Percentiles rank a stretch among this genome's conserved stretches.
phyloP scores from a whole-genome alignment of 768 basidiomycete species.

The Neoboletus brunneissimus region DNA sequence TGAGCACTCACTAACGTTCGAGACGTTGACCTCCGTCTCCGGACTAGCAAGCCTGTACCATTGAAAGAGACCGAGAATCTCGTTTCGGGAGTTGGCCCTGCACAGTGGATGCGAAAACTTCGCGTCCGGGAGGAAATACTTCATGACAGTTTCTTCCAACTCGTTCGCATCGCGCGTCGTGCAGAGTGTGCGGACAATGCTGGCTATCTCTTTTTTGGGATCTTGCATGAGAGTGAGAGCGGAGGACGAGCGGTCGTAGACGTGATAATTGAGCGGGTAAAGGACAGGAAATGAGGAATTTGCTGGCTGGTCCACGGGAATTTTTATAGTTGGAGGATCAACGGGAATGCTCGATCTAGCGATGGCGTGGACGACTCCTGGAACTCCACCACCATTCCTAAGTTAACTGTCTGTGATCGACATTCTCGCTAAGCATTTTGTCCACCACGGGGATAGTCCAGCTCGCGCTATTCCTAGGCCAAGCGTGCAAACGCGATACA shows the following conservation, averaged over 20 bases:
- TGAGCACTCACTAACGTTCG: conserved; percentile 41
- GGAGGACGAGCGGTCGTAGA: not conserved
- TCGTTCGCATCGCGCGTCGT: conserved; percentile 47
- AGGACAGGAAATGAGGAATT: not conserved
- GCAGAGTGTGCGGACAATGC: conserved; percentile 45
- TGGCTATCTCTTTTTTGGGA: conserved; percentile 48
- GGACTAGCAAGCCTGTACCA: conserved; percentile 69
- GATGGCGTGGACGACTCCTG: not conserved
- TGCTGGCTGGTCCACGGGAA: not conserved
- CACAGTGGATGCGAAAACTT: conserved; percentile 60
- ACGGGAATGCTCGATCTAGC: not conserved
- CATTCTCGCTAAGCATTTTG: not conserved
- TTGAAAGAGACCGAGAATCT: conserved; percentile 54
- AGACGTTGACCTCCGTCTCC: conserved; percentile 38
- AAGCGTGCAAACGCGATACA: not conserved
- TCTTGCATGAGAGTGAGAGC: conserved; percentile 46
- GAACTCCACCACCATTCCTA: conserved; percentile 8
- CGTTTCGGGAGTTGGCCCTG: conserved; percentile 51
- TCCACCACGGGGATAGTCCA: not conserved
- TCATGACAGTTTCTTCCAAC: conserved; percentile 45
- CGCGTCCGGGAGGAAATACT: conserved; percentile 54
- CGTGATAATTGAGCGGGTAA: not conserved
- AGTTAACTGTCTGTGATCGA: not conserved
- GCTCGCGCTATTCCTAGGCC: not conserved
- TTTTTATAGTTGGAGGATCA: conserved; percentile 17